Percentiles rank a stretch among this genome's conserved stretches.
phyloP scores from a whole-genome alignment of 768 basidiomycete genomes.

The Daedaleopsis nitida region DNA sequence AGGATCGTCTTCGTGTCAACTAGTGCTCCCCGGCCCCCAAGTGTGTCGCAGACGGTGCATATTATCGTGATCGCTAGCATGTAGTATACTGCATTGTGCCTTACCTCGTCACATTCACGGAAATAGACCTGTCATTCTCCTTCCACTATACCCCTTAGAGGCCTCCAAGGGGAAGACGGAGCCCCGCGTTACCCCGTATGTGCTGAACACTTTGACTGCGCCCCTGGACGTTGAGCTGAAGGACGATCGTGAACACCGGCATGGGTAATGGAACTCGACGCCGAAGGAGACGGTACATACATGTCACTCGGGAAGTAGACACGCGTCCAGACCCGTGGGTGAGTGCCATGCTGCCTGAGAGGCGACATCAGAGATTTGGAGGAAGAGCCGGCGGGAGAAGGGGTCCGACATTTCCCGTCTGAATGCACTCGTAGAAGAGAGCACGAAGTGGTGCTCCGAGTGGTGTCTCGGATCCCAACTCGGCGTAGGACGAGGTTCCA shows the following conservation, averaged over 20 bases:
- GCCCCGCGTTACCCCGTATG: slow-evolving; percentile 2
- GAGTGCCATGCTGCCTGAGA: slow-evolving; percentile 1
- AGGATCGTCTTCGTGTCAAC: no score
- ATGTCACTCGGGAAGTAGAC: background rate
- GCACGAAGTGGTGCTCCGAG: background rate
- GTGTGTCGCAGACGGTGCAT: no score
- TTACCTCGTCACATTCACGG: no score
- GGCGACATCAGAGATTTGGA: background rate
- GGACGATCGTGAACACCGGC: background rate
- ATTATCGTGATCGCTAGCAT: no score
- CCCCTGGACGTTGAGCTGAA: slow-evolving; percentile 4
- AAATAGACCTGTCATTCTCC: no score
- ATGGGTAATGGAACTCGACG: background rate
- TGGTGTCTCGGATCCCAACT: background rate
- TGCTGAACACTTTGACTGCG: slow-evolving; percentile 7
- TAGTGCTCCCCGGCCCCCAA: no score
- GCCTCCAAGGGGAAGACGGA: background rate
- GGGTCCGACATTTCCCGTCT: background rate
- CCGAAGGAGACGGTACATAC: background rate
- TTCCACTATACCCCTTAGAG: no score
- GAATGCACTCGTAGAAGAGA: background rate
- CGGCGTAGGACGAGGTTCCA: background rate
- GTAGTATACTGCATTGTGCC: no score
- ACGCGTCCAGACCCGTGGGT: background rate
- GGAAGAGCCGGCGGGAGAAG: background rate